phyloP scores from a whole-genome alignment of 768 basidiomycete genomes.

The Hydnum rufescens region DNA sequence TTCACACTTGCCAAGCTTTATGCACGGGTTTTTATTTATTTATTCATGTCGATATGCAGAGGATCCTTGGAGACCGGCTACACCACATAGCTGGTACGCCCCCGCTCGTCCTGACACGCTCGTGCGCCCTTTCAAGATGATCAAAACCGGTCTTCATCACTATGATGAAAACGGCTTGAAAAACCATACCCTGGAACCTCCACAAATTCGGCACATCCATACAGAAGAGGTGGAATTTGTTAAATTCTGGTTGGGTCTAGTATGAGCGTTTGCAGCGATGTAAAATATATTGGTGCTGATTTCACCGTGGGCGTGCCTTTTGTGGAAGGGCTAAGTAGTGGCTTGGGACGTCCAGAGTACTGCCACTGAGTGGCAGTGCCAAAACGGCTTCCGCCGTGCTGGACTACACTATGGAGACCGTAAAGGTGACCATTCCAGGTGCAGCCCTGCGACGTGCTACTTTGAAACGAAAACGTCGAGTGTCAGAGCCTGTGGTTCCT shows the following conservation, averaged over 20 bases:
- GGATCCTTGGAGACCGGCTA: constrained; percentile 81
- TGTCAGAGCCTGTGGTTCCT: too few relatives aligned
- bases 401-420: background rate
- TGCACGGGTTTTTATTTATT: background rate
- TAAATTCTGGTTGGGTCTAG: constrained; percentile 55
- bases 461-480: background rate
- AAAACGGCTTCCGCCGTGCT: too few relatives aligned
- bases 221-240: constrained; percentile 65
- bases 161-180: constrained; percentile 53
- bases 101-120: constrained; percentile 42
- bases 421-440: background rate
- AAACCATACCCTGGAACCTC: constrained; percentile 43
- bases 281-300: too few relatives aligned
- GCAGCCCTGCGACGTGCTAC: background rate
- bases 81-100: constrained; percentile 63
- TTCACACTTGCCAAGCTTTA: background rate
- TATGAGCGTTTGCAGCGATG: too few relatives aligned
- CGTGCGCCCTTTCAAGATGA: constrained; percentile 57
- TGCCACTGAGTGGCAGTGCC: too few relatives aligned
- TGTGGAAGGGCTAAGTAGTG: too few relatives aligned
- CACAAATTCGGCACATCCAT: constrained; percentile 64
- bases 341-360: too few relatives aligned
- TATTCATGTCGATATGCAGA: constrained; percentile 23
- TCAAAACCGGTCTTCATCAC: constrained; percentile 46
- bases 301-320: too few relatives aligned